A percentile compares a stretch with the other conserved stretches of the same genome.
Conservation (phyloP, 148 eudicot species). For the Cornus suecica region DNA sequence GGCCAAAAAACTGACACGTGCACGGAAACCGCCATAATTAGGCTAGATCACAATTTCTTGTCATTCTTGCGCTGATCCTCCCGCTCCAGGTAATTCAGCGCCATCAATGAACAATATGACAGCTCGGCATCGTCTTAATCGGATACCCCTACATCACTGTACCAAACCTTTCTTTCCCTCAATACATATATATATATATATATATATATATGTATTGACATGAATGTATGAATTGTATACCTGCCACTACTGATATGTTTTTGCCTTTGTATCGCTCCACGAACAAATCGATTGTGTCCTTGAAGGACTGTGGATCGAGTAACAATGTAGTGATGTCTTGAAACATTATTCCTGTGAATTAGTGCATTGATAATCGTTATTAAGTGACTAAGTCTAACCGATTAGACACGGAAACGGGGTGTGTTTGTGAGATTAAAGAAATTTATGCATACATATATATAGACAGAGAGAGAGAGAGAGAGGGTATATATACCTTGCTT, state of each 20-base stretch:
- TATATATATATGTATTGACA: too few relatives aligned
- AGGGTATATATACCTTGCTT: neutral
- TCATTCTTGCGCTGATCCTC: too few relatives aligned
- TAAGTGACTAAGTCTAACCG: neutral
- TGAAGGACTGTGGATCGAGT: conserved; percentile 75
- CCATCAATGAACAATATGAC: too few relatives aligned
- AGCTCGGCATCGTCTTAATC: too few relatives aligned
- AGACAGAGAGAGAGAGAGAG: neutral
- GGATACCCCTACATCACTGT: too few relatives aligned
- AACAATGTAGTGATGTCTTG: conserved; percentile 82
- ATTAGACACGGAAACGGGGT: conserved; percentile 6
- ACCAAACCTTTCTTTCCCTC: too few relatives aligned
- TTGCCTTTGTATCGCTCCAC: conserved; percentile 72
- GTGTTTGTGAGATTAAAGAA: neutral
- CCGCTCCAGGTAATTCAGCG: too few relatives aligned
- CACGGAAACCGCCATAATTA: too few relatives aligned
- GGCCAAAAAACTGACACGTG: too few relatives aligned
- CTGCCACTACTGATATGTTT: conserved; percentile 84
- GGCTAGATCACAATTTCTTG: too few relatives aligned
- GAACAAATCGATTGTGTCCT: conserved; percentile 84
- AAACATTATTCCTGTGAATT: conserved; percentile 70
- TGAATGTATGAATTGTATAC: conserved; percentile 17
- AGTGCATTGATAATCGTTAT: neutral
- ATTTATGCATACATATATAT: neutral
- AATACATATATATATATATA: too few relatives aligned